Conservation (phyloP, 192 early-diverging fungal genomes). For the Coemansia sp. region DNA sequence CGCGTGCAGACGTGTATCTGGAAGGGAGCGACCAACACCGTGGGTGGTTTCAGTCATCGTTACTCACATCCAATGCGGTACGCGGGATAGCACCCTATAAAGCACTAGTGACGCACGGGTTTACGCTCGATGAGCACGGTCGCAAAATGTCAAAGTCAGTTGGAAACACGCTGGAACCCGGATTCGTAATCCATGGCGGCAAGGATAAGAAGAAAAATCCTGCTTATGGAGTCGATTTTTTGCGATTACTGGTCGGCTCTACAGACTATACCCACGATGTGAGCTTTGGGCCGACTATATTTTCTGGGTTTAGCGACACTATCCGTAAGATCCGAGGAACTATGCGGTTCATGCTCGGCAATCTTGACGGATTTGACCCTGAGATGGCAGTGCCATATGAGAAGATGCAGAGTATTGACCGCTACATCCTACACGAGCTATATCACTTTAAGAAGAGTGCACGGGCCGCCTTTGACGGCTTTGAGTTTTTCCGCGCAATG, state of each 20-base stretch:
- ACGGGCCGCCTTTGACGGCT: conserved; percentile 59
- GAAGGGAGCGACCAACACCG: conserved; percentile 84
- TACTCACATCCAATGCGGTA: conserved; percentile 69
- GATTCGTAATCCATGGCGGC: conserved; percentile 65
- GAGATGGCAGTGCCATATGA: conserved; percentile 53
- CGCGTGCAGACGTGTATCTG: conserved; percentile 67
- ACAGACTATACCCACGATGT: conserved; percentile 76
- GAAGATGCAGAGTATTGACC: conserved; percentile 50
- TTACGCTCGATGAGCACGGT: conserved; percentile 74
- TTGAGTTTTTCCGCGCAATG: conserved; percentile 64
- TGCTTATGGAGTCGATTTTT: conserved; percentile 71
- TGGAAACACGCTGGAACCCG: conserved; percentile 73
- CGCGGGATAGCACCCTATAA: conserved; percentile 68
- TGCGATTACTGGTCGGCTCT: conserved; percentile 74
- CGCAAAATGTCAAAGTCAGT: conserved; percentile 84
- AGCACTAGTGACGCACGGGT: conserved; percentile 77
- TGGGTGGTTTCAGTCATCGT: conserved; percentile 83
- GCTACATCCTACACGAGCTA: conserved; percentile 63
- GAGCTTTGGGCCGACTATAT: conserved; percentile 64
- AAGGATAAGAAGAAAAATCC: conserved; percentile 67
- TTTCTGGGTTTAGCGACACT: conserved; percentile 63
- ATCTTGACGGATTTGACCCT: conserved; percentile 59
- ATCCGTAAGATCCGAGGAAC: conserved; percentile 77
- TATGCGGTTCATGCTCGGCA: conserved; percentile 75
- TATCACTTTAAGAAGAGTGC: conserved; percentile 59